Percentiles rank a stretch among this genome's conserved stretches.
Conservation (phyloP, 495 filamentous ascomycete species). For the Penicillium atrosanguineum region DNA sequence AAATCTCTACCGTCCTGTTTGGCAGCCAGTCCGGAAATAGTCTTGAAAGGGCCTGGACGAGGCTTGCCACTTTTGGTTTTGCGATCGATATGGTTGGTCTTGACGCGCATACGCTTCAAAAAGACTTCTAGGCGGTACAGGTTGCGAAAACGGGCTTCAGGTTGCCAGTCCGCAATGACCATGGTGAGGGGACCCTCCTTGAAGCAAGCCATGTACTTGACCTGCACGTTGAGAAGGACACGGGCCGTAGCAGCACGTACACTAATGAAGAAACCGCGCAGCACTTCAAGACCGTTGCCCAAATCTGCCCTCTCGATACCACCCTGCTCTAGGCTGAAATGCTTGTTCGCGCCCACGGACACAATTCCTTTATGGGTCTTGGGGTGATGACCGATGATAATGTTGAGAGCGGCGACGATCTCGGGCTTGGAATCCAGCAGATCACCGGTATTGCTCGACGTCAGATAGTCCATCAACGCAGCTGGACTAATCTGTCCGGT, state of each 20-base stretch:
- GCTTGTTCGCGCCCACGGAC: conserved; percentile 40
- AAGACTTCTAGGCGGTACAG: conserved; percentile 36
- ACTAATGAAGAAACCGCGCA: conserved; percentile 68
- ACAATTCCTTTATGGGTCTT: conserved; percentile 32
- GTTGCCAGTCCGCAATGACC: conserved; percentile 24
- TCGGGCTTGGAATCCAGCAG: conserved; percentile 39
- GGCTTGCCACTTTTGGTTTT: conserved; percentile 35
- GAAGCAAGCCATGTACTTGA: conserved; percentile 45
- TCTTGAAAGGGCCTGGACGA: conserved; percentile 37
- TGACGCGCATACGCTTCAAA: conserved; percentile 45
- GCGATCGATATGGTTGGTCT: conserved; percentile 33
- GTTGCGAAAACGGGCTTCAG: conserved; percentile 1
- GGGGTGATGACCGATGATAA: conserved; percentile 44
- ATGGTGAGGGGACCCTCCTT: conserved; percentile 28
- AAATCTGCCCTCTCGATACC: conserved; percentile 32
- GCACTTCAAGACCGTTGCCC: conserved; percentile 42
- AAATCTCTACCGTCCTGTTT: conserved; percentile 32
- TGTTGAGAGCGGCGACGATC: conserved; percentile 53
- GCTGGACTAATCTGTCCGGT: conserved; percentile 46
- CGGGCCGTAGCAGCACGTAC: conserved; percentile 63
- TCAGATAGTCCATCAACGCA: conserved; percentile 52
- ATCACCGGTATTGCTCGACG: conserved; percentile 43
- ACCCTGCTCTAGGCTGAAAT: conserved; percentile 28
- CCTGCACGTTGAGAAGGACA: conserved; percentile 59
- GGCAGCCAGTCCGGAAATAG: conserved; percentile 46